These are phyloP conservation scores for Pyrrhoderma lamaoense DNA, from an alignment of 1,284 basidiomycete genomes.

Conservation along the genomic window DNA sequence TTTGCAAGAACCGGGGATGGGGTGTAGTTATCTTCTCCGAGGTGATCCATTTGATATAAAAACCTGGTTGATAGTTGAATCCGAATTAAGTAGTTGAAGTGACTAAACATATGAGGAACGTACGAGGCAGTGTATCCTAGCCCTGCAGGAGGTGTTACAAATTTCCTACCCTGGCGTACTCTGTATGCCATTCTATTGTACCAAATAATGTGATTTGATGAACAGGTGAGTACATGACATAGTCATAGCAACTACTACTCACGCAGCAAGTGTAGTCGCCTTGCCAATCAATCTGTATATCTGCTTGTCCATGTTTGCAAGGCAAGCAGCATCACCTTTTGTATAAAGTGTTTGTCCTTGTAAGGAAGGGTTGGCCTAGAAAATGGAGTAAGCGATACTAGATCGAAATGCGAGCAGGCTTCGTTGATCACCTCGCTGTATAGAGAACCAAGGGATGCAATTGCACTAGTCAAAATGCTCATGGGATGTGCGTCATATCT, in stretches of 20 bases:
- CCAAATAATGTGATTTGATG: slow-evolving; percentile 2
- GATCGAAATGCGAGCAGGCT: slow-evolving; percentile 43
- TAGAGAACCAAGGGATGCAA: slow-evolving; percentile 81
- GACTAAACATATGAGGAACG: not conserved
- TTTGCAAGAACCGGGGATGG: slow-evolving; percentile 80
- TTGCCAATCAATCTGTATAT: slow-evolving; percentile 84
- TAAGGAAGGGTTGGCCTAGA: slow-evolving; percentile 20
- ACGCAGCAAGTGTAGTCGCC: slow-evolving; percentile 81
- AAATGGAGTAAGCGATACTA: not conserved
- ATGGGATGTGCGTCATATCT: slow-evolving; percentile 87
- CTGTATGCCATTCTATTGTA: slow-evolving; percentile 74
- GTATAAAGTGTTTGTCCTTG: slow-evolving; percentile 76
- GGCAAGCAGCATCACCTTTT: slow-evolving; percentile 52
- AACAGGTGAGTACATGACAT: slow-evolving; percentile 2
- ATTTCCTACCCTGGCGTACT: slow-evolving; percentile 78
- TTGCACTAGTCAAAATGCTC: slow-evolving; percentile 79
- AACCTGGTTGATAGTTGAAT: slow-evolving; percentile 41
- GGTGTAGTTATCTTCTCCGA: slow-evolving; percentile 62
- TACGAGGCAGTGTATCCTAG: slow-evolving; percentile 78
- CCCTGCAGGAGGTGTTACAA: slow-evolving; percentile 78
- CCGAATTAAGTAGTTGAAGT: not conserved
- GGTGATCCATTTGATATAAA: slow-evolving; percentile 81
- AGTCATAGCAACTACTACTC: slow-evolving; percentile 24
- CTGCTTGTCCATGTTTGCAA: slow-evolving; percentile 82
- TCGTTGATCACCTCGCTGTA: slow-evolving; percentile 71